A percentile compares a stretch with the other conserved stretches of the same genome.
These are phyloP conservation scores for Claviceps sp. DNA, from an alignment of 2,329 filamentous ascomycete species.

Conservation along the genomic window DNA sequence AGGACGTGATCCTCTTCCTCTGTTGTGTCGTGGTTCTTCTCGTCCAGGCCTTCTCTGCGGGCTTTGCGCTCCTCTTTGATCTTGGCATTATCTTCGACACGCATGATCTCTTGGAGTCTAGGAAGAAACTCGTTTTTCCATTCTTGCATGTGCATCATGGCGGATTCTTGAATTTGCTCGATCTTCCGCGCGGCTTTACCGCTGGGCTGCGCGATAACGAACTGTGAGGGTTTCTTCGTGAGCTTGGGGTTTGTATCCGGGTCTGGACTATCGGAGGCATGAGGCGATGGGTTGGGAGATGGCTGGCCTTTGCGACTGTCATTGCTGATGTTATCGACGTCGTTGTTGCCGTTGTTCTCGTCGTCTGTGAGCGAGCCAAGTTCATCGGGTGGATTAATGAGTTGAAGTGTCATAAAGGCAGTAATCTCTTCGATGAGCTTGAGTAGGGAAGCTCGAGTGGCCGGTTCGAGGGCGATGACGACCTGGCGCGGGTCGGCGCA, in stretches of 20 bases:
- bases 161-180: slow-evolving; percentile 30
- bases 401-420: slow-evolving; percentile 38
- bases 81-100: slow-evolving; percentile 33
- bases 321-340: background rate
- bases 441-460: slow-evolving; percentile 37
- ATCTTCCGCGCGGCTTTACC: slow-evolving; percentile 15
- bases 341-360: background rate
- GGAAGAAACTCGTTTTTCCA: slow-evolving; percentile 62
- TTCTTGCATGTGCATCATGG: slow-evolving; percentile 58
- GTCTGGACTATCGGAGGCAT: background rate
- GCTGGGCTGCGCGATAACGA: background rate
- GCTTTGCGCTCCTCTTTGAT: slow-evolving; percentile 32
- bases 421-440: slow-evolving; percentile 37
- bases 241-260: background rate
- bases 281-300: slow-evolving; percentile 4
- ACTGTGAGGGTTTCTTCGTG: slow-evolving; percentile 5
- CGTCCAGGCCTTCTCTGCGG: slow-evolving; percentile 29
- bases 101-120: slow-evolving; percentile 54
- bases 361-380: slow-evolving; percentile 16
- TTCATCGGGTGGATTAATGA: slow-evolving; percentile 26
- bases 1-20: slow-evolving; percentile 26
- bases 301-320: background rate
- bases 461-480: slow-evolving; percentile 39
- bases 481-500: slow-evolving; percentile 41
- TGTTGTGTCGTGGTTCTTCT: slow-evolving; percentile 20